phyloP scores from a whole-genome alignment of 2,329 filamentous ascomycete genomes.

The Neofusicoccum cordaticola region DNA sequence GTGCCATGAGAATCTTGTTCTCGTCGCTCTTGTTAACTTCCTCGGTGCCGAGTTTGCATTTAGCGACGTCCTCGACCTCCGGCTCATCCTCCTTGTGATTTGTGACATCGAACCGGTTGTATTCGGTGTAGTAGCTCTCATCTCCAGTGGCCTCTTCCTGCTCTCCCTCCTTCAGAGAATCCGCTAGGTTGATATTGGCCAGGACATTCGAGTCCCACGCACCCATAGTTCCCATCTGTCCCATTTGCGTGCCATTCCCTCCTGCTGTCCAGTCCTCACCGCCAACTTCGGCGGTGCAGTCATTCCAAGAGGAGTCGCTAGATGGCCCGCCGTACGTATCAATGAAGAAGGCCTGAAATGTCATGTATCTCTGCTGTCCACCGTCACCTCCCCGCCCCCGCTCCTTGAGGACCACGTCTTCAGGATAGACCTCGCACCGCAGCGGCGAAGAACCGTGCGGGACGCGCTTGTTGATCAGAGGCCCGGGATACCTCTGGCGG shows the following conservation, averaged over 20 bases:
- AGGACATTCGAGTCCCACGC: background rate
- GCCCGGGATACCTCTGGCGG: background rate
- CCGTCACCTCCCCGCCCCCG: background rate
- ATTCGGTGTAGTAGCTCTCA: background rate
- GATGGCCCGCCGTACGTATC: conserved; percentile 2
- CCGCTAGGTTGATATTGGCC: background rate
- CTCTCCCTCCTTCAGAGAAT: background rate
- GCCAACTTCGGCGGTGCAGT: background rate
- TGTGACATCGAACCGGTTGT: background rate
- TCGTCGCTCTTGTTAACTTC: background rate
- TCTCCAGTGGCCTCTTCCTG: background rate
- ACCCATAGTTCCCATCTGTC: background rate
- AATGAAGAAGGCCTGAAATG: conserved; percentile 18
- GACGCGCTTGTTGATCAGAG: conserved; percentile 1
- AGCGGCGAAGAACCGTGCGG: conserved; percentile 22
- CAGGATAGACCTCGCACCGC: conserved; percentile 22
- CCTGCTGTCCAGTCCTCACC: background rate
- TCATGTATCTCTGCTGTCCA: background rate
- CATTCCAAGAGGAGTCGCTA: background rate
- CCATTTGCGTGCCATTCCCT: background rate
- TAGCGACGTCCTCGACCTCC: background rate
- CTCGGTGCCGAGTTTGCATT: background rate
- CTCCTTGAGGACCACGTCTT: conserved; percentile 22
- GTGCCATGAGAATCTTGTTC: background rate
- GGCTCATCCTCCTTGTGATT: background rate